Evolutionary conservation across 257 asterid genomes (phyloP), one percentile per base, ranked within the genome.

Genomic region (Solanum ossicruentum): DNA sequence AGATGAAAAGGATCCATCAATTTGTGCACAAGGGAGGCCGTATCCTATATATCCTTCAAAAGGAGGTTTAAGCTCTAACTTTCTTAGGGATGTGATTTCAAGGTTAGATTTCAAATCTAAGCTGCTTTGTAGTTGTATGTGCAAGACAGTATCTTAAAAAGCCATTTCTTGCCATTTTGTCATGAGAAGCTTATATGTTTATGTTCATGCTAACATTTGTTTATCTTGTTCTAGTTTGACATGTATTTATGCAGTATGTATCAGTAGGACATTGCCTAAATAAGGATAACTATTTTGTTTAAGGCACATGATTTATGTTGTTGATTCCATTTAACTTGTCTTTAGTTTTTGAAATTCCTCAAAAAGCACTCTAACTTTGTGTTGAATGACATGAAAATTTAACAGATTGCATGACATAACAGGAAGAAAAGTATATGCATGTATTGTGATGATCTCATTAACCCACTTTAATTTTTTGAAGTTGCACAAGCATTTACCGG

Each of bases 11-110:
- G 94, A 95, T 87, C 89, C 97, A 83, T 87, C 89, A 85, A 73
- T 88, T 82, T 82, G 88, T 88, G 91, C 92, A 58, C 89, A 91
- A 91, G 97, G 93, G 91, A 93, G 93, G 89, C 98, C 98, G 17
- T 95, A 95, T 89, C 98, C 99, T 81, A 93, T 96, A 84, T 95
- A 96, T 89, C 98, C 99, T 84, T 95, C 98, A 20, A 96, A 93
- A 90, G 95, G 93, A 89, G 98, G 97, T 87, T 91, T 96, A 28
- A 95, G 85, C 80, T 92, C 99, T 58, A 92, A 88, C 87, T 89
- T 92, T 82, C 87, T 96, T 17, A 91, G 97, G 90, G 97, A 96
- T 83, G 83, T 86, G 36, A 92, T 96, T 75, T 91, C 94, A 89
- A 93, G 99, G 99, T 96, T 82, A 75, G 92, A 77, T 26, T 88